These are phyloP conservation scores for Trametes meyenii DNA, from an alignment of 768 basidiomycete genomes.

Conservation along the genomic window DNA sequence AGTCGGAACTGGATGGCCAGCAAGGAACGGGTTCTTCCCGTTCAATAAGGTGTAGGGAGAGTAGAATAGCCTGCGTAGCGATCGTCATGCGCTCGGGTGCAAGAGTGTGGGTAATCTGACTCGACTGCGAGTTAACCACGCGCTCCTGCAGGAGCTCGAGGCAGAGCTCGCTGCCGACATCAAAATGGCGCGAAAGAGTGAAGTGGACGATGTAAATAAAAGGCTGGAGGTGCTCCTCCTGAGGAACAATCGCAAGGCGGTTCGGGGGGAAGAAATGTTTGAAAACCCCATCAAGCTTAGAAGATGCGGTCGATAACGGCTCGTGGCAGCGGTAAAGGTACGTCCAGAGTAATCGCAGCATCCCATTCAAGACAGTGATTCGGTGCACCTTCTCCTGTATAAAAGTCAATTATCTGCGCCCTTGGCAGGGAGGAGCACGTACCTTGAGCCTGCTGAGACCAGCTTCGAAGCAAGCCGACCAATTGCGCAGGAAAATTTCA, in stretches of 20 bases:
- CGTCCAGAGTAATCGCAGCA: constrained; percentile 86
- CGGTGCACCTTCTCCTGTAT: constrained; percentile 76
- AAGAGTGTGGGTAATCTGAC: constrained; percentile 44
- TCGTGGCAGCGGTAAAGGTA: constrained; percentile 95
- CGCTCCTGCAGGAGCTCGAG: constrained; percentile 80
- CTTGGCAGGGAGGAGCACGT: constrained; percentile 1
- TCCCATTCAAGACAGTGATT: constrained; percentile 74
- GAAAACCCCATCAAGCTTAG: constrained; percentile 73
- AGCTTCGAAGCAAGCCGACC: constrained; percentile 73
- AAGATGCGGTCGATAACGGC: constrained; percentile 74
- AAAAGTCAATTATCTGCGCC: not conserved
- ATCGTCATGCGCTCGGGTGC: constrained; percentile 77
- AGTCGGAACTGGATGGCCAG: constrained; percentile 82
- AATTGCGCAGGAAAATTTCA: constrained; percentile 82
- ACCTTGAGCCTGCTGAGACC: constrained; percentile 84
- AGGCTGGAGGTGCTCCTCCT: constrained; percentile 77
- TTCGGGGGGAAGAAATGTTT: constrained; percentile 81
- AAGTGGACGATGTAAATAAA: constrained; percentile 83
- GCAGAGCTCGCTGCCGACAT: constrained; percentile 82
- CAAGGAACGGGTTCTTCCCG: constrained; percentile 67
- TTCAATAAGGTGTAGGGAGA: constrained; percentile 73
- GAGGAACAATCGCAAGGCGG: constrained; percentile 58
- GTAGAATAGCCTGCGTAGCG: constrained; percentile 74
- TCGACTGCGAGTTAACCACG: constrained; percentile 45
- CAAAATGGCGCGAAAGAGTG: constrained; percentile 79